Evolutionary conservation across 2,329 filamentous ascomycete genomes (phyloP), one percentile per base, ranked within the genome.

Genomic region (Neofusicoccum sp.): DNA sequence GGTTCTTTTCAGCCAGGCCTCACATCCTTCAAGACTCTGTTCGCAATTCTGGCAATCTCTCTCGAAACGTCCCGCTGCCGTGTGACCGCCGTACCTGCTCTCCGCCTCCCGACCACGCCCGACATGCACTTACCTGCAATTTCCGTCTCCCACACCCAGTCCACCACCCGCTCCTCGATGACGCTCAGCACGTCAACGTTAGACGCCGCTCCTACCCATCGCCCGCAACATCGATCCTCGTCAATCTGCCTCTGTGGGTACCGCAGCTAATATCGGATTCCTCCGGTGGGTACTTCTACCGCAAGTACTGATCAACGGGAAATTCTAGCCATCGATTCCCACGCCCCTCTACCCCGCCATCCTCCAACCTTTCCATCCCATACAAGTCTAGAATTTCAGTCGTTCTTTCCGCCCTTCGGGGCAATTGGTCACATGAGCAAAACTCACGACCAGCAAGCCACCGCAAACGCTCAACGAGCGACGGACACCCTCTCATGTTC

Each of bases 381-480:
- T 20, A 2, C 20, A 20, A 20, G 20, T 20, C 20, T 20, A 20
- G 20, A 20, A 20, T 20, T 20, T 20, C 20, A 20, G 20, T 20
- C 20, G 20, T 20, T 20, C 20, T 20, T 20, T 20, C 20, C 20
- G 20, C 20, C 20, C 20, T 20, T 20, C 20, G 20, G 20, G 20
- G 20, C 20, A 20, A 20, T 20, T 20, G 20, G 20, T 20, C 20
- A 20, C 20, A 2, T 2, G 38, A 41, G 1, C 6, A 28, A 36
- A 6, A 26, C 9, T 24, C n/a, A 56, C 40, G 38, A 73, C 47
- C 67, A 66, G 89, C 89, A 93, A 1, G 89, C 67, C 72, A 88
- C 91, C 20, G 20, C 20, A 20, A 1, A 20, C 20, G 20, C 20
- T 20, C 2, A 20, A 20, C 20, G 20, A 20, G 20, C 20, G 20